Base-by-base conservation (phyloP, 1,139 yeast genomes). In the Debaryomycetaceae sp. region DNA sequence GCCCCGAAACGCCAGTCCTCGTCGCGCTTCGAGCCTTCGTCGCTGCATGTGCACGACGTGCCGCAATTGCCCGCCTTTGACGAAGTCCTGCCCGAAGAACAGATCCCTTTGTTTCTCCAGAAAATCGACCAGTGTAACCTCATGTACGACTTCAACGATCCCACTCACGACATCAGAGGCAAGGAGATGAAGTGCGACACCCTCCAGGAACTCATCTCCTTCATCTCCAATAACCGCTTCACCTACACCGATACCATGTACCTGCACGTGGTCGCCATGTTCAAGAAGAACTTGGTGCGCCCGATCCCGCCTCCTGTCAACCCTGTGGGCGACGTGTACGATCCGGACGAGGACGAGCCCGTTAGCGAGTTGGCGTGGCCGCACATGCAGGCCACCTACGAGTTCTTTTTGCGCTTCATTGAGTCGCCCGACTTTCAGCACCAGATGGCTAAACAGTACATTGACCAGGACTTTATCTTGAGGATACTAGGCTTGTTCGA, bases 341-440 rank as follows among this genome's bases (percentile, higher is more conserved):
- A 92, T 46, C 98, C 99, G 0, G 98, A 90, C 58, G 99, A 90
- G 58, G 98, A 90, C 57, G 99, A 90, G 55, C 97, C 97, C 2
- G 94, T 90, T 25, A 76, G 77, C 46, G 98, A 92, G 51, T 74
- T 90, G 37, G 90, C 97, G 4, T 90, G 99, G 99, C 95, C 98
- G 4, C 99, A 90, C 53, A 90, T 92, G 96, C 94, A 85, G 55
- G 73, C 87, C 25, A 94, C 87, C 25, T 90, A 92, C 58, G 97
- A 90, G 52, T 85, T 90, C 47, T 90, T 90, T 51, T 62, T 92
- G 37, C 66, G 95, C 45, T 90, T 90, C 55, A 79, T 90, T 37
- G 98, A 90, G 55, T 77, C 90, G 39, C 93, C 95, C 4, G 97
- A 87, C 55, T 90, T 92, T 51, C 85, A 85, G 48, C 95, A 87